Base-by-base conservation (phyloP, 1,284 basidiomycete species). In the Anthracocystis panici-leucophaei region DNA sequence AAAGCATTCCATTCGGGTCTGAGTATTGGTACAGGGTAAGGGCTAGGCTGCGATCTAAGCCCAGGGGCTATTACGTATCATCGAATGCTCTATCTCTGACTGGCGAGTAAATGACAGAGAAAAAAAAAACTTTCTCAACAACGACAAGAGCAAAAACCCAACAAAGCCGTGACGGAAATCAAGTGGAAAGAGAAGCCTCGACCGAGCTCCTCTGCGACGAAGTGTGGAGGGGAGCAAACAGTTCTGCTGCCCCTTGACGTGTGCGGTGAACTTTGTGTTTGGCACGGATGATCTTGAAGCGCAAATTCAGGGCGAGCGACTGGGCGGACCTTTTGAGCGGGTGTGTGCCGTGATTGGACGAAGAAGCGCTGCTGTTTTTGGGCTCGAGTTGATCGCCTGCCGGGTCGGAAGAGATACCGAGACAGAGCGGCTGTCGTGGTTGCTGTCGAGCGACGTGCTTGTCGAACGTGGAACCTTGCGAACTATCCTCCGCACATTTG, bases 271-370 rank as follows among this genome's bases (percentile, higher is more conserved):
- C 52, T 58, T 67, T 59, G 4, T 64, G 35, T 35, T 64, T 73
- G 33, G 69, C 75, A 1, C 62, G 46, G 23, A 69, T 35, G 62
- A 73, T 57, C 63, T 73, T 77, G 65, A 73, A 69, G 14, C 75
- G 48, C 42, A 77, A 23, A 16, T 57, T 67, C 41, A 77, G 62
- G 2, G 75, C 75, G 18, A 77, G 41, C 10, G 75, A 73, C 46
- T 73, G 69, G 0, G 74, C 68, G 18, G 74, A 76, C 12, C 62
- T 27, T 14, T 40, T 54, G 18, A 76, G 21, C 2, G 60, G n/a
- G 29, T 75, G 20, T 12, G 50, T 45, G 25, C 20, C 21, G 18
- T 52, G n/a, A 33, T 27, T 11, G 6, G 63, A 52, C 3, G 52
- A 31, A 5, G 52, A 11, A 38, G 35, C 14, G 35, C 14, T 16